These are phyloP conservation scores for Phaffomyces thermotolerans DNA, from an alignment of 805 yeast genomes.

Conservation along the genomic window DNA sequence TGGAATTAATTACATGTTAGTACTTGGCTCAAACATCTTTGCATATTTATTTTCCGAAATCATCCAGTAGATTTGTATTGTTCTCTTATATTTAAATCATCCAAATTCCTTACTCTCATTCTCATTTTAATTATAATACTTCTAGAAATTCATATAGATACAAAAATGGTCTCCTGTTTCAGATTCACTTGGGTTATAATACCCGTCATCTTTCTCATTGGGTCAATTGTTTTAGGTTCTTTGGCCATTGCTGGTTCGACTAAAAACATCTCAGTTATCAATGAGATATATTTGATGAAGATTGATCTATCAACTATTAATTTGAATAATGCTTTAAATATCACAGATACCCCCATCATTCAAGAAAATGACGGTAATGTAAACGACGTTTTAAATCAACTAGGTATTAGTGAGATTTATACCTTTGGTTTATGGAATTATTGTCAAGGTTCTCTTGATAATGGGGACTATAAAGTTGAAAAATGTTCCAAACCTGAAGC, in stretches of 20 bases:
- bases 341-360: background rate
- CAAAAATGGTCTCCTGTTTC: constrained; percentile 19
- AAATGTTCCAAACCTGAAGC: constrained; percentile 50
- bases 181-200: constrained; percentile 22
- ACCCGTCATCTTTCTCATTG: constrained; percentile 29
- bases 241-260: constrained; percentile 49
- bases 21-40: background rate
- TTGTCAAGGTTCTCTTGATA: constrained; percentile 30
- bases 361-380: background rate
- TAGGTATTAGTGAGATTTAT: constrained; percentile 39
- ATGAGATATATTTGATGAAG: constrained; percentile 41
- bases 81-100: background rate
- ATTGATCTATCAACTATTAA: constrained; percentile 32
- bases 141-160: background rate
- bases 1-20: no score
- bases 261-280: constrained; percentile 33
- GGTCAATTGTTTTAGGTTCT: constrained; percentile 39
- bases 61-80: no score
- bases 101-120: background rate
- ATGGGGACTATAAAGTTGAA: constrained; percentile 26
- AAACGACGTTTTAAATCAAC: background rate
- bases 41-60: no score
- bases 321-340: background rate
- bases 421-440: constrained; percentile 60
- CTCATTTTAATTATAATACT: background rate